Base-by-base conservation (phyloP, 1,284 basidiomycete genomes). In the Gymnopus androsaceus region DNA sequence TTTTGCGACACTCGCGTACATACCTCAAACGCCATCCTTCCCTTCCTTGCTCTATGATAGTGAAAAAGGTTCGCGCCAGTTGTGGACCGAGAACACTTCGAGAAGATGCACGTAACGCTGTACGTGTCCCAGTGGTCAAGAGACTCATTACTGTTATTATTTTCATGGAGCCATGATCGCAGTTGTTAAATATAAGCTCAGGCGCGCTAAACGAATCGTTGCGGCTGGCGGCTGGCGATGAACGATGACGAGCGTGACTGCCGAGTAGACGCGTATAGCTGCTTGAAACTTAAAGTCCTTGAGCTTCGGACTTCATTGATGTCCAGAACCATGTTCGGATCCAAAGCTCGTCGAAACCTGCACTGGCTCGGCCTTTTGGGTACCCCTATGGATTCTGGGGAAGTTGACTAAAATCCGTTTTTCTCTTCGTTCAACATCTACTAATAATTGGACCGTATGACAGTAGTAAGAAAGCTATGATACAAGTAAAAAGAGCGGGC, bases 21-120 rank as follows among this genome's bases (percentile, higher is more conserved):
- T 42, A 75, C 75, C 67, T 74, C 31, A 82, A 66, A 15, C 79
- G 68, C 77, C 79, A 81, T 48, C 72, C 79, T 64, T 81, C 79
- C 54, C 75, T 68, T 3, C 79, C 79, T 67, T 82, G 79, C 36
- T 79, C 65, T 37, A 82, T 73, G 48, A 81, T 74, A 2, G 77
- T 78, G 33, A 80, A 57, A 54, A 81, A 70, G 19, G 61, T 63
- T 38, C 57, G 36, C 1, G 33, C n/a, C 8, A 42, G 23, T 25
- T 4, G 6, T 5, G 41, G 25, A 8, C 3, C 23, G 11, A 42
- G 11, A 15, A 27, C 25, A 25, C 23, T 15, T n/a, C 25, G 5
- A 25, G 12, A 15, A 17, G 6, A 2, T 27, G 25, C 41, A 15
- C 3, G 41, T 3, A 42, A 8, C 2, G 8, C 41, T 25, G 25